Evolutionary conservation across 176 grass and related monocot species (phyloP), one percentile per base, ranked within the genome.

Genomic region (Alloteropsis semialata): DNA sequence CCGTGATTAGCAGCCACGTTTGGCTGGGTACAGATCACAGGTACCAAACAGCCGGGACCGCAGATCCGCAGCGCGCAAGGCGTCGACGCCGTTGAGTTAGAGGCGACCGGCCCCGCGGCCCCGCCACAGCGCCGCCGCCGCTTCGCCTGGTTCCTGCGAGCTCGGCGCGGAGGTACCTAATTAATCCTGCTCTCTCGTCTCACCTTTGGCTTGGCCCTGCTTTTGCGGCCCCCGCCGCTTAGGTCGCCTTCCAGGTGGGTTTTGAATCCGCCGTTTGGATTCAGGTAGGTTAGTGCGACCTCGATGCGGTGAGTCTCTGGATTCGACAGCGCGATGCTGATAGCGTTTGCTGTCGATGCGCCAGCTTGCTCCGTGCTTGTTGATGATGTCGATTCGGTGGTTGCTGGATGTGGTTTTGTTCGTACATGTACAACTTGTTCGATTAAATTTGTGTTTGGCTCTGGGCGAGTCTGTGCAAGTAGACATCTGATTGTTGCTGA

Each of bases 211-310:
- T 46, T 41, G 13, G n/a, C 55, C 45, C 11, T 59, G 28, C 18
- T 55, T n/a, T 21, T 55, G 22, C 51, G 64, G 3, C 18, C 18
- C 41, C 42, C 18, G 28, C 42, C 2, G 42, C 69, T 74, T 63
- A 80, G 81, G 70, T 65, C 44, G 22, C 32, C 19, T 64, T 83
- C 57, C 68, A 1, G 70, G 58, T 17, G 69, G 44, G 44, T 83
- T n/a, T 53, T 19, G 70, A 50, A 83, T 75, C 70, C 57, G 58
- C 44, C 12, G 32, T 61, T 43, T 61, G 49, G 54, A 67, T 61
- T 59, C 79, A 29, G 34, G 54, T 25, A 53, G n/a, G 34, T 54
- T 67, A 24, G 29, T 46, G 59, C 46, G 45, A 19, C 27, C n/a
- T 68, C 22, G 22, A 39, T 54, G 8, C 32, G 44, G 27, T 19